A percentile compares a stretch with the other conserved stretches of the same genome.
phyloP scores from a whole-genome alignment of 2,329 filamentous ascomycete genomes.

The Rutstroemia sydowiana region DNA sequence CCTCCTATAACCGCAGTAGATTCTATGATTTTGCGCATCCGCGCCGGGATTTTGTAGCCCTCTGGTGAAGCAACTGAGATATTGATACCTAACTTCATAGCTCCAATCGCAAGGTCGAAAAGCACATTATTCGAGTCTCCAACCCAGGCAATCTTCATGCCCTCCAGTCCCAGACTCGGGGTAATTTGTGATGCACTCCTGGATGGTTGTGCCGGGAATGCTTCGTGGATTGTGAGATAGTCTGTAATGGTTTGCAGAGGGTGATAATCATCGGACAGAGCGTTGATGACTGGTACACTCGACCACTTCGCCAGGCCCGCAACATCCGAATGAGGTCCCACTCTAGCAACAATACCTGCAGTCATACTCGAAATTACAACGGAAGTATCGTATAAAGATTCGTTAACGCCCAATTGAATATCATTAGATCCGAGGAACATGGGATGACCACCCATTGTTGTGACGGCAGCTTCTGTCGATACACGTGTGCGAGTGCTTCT shows the following conservation, averaged over 20 bases:
- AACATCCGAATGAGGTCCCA: constrained; percentile 70
- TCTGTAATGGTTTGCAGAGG: constrained; percentile 93
- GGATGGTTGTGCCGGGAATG: constrained; percentile 45
- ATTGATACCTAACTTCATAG: constrained; percentile 78
- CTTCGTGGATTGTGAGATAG: constrained; percentile 82
- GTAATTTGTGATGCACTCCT: constrained; percentile 10
- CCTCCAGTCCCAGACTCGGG: constrained; percentile 58
- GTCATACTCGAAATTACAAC: constrained; percentile 93
- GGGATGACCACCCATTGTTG: constrained; percentile 81
- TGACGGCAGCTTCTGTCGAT: constrained; percentile 84
- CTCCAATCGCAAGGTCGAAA: constrained; percentile 84
- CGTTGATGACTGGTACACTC: constrained; percentile 76
- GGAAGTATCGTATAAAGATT: constrained; percentile 88
- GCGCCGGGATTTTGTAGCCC: constrained; percentile 72
- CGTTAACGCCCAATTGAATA: constrained; percentile 94
- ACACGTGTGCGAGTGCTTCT: constrained; percentile 88
- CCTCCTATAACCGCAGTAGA: constrained; percentile 50
- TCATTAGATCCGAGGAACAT: constrained; percentile 97
- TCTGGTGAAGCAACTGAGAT: constrained; percentile 79
- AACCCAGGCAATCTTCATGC: constrained; percentile 90
- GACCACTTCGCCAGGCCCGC: constrained; percentile 63
- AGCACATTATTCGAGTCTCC: constrained; percentile 97
- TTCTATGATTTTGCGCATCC: constrained; percentile 67
- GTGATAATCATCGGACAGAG: constrained; percentile 83
- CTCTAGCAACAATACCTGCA: constrained; percentile 73